Conservation (phyloP, 1,139 yeast species). For the Taphrina wiesneri region DNA sequence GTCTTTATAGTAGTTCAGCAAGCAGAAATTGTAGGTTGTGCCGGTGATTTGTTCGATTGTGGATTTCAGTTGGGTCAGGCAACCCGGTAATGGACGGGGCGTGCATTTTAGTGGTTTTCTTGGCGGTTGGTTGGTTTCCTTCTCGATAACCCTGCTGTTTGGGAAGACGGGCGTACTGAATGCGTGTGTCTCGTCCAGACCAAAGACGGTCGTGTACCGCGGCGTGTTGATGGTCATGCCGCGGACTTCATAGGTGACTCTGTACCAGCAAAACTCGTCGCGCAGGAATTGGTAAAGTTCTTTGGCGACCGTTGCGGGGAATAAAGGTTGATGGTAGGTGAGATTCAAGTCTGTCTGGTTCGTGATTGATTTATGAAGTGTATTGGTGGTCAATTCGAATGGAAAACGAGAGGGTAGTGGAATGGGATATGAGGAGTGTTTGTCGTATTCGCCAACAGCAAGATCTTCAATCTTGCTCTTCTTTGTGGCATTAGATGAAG, state of each 20-base stretch:
- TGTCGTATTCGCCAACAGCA: background rate
- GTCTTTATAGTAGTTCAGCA: conserved; percentile 32
- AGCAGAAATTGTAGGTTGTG: conserved; percentile 23
- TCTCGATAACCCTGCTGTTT: background rate
- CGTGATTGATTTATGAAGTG: background rate
- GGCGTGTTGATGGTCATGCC: conserved; percentile 33
- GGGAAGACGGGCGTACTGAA: background rate
- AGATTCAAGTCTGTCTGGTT: conserved; percentile 2
- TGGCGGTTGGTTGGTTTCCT: conserved; percentile 8
- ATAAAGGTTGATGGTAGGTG: conserved; percentile 12
- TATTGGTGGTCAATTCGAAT: background rate
- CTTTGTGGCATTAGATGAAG: background rate
- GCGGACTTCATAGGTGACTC: conserved; percentile 31
- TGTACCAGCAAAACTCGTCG: conserved; percentile 31
- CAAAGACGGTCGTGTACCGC: conserved; percentile 33
- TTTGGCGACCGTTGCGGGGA: conserved; percentile 11
- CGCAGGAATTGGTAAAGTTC: conserved; percentile 25
- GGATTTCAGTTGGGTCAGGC: conserved; percentile 13
- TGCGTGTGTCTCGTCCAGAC: conserved; percentile 26
- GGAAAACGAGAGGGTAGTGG: conserved; percentile 16
- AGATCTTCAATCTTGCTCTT: background rate
- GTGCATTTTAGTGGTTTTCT: conserved; percentile 16
- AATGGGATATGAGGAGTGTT: conserved; percentile 23
- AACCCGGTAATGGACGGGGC: conserved; percentile 29
- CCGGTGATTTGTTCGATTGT: conserved; percentile 19